Evolutionary conservation across 192 early-diverging fungal species (phyloP).

Genomic region (Mortierella claussenii): DNA sequence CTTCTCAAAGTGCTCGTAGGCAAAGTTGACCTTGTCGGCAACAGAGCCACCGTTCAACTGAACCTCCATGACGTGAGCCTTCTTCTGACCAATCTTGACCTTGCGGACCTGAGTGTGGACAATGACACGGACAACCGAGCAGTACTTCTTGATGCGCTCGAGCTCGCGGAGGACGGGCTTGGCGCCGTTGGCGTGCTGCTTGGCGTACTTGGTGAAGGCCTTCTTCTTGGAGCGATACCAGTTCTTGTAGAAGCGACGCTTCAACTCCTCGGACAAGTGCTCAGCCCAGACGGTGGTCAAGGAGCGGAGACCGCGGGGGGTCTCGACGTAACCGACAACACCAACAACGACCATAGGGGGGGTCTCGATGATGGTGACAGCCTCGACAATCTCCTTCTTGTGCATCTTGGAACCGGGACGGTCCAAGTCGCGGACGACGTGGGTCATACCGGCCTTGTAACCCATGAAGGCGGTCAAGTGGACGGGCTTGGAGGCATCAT

Average conservation of each 20-base stretch:
- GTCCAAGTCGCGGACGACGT: constrained; percentile 99
- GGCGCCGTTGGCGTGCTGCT: constrained; percentile 92
- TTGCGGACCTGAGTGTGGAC: constrained; percentile 98
- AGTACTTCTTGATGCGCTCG: constrained; percentile 99
- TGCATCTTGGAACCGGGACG: constrained; percentile 99
- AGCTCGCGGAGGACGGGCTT: constrained; percentile 92
- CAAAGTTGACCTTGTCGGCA: constrained; percentile 98
- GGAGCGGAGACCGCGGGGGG: constrained; percentile 96
- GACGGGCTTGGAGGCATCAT: constrained; percentile 93
- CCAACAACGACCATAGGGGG: constrained; percentile 98
- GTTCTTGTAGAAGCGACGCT: constrained; percentile 99
- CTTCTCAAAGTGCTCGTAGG: constrained; percentile 98
- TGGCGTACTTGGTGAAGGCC: constrained; percentile 99
- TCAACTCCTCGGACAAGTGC: constrained; percentile 96
- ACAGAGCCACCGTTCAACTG: constrained; percentile 99
- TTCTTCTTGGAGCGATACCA: constrained; percentile 99
- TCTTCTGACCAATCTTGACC: constrained; percentile 97
- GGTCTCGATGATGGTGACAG: constrained; percentile 97
- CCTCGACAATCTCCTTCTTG: constrained; percentile 99
- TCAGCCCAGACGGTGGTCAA: constrained; percentile 99
- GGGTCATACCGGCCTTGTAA: constrained; percentile 99
- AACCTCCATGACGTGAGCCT: constrained; percentile 99
- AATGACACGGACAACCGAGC: constrained; percentile 96
- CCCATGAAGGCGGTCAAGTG: constrained; percentile 99
- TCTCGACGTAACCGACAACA: constrained; percentile 99